Evolutionary conservation across 2,329 filamentous ascomycete species (phyloP).

Genomic region (Fusarium domesticum): DNA sequence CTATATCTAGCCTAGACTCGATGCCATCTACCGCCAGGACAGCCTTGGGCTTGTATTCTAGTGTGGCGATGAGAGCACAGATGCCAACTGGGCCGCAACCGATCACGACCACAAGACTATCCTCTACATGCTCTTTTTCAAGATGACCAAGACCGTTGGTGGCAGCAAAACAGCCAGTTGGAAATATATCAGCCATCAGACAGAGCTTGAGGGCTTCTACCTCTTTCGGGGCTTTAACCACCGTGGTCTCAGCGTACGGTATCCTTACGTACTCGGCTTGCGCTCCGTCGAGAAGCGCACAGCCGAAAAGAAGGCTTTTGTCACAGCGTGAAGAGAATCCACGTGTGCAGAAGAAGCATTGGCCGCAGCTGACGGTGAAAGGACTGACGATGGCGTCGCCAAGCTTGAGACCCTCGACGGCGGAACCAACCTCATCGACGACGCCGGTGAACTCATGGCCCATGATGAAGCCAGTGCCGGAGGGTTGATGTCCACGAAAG

Average conservation of each 20-base stretch:
- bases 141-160: slow-evolving; percentile 46
- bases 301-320: slow-evolving; percentile 10
- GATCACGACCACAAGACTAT: slow-evolving; percentile 10
- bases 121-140: background rate
- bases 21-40: slow-evolving; percentile 14
- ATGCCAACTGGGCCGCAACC: slow-evolving; percentile 20
- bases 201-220: slow-evolving; percentile 12
- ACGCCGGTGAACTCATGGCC: slow-evolving; percentile 81
- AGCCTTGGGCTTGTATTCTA: slow-evolving; percentile 7
- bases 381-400: slow-evolving; percentile 14
- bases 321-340: slow-evolving; percentile 15
- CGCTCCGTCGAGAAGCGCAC: slow-evolving; percentile 5
- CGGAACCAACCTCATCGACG: slow-evolving; percentile 63
- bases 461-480: slow-evolving; percentile 58
- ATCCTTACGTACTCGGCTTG: slow-evolving; percentile 20
- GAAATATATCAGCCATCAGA: slow-evolving; percentile 23
- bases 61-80: slow-evolving; percentile 11
- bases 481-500: slow-evolving; percentile 76
- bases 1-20: slow-evolving; percentile 4
- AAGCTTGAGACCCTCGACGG: slow-evolving; percentile 29
- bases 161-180: slow-evolving; percentile 41
- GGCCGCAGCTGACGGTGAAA: slow-evolving; percentile 19
- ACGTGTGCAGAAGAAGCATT: slow-evolving; percentile 14
- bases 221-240: slow-evolving; percentile 11
- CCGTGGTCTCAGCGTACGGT: slow-evolving; percentile 9